phyloP scores from a whole-genome alignment of 208 protist species.

The Polymyxa betae region DNA sequence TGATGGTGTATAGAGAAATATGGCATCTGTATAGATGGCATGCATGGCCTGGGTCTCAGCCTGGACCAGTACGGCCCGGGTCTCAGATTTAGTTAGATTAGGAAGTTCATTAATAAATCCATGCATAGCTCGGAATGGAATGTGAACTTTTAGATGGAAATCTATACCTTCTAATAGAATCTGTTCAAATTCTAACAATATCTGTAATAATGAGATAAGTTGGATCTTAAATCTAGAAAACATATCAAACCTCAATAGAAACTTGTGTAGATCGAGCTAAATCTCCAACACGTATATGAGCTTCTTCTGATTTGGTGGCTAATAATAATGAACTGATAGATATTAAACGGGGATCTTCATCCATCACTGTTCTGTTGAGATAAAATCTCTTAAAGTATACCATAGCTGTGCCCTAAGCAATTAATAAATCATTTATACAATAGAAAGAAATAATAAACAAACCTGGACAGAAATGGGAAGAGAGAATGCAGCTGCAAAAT shows the following conservation, averaged over 20 bases:
- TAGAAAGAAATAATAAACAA: neutral
- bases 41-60: neutral
- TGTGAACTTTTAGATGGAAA: conserved; percentile 44
- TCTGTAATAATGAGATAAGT: neutral
- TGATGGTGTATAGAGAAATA: conserved; percentile 42
- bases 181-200: neutral
- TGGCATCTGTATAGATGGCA: conserved; percentile 7
- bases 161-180: neutral
- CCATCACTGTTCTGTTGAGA: conserved; percentile 15
- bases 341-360: conserved; percentile 32
- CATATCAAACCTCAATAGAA: neutral
- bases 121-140: conserved; percentile 8
- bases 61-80: neutral
- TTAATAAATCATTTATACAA: neutral
- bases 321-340: neutral
- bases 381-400: conserved; percentile 50
- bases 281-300: conserved; percentile 29
- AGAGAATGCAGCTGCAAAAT: neutral
- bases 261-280: neutral
- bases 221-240: neutral
- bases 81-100: neutral
- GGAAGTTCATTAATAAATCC: neutral
- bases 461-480: neutral
- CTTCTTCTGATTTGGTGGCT: conserved; percentile 23
- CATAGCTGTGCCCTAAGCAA: neutral